Evolutionary conservation across 768 basidiomycete genomes (phyloP).

Genomic region (Tylopilus felleus): DNA sequence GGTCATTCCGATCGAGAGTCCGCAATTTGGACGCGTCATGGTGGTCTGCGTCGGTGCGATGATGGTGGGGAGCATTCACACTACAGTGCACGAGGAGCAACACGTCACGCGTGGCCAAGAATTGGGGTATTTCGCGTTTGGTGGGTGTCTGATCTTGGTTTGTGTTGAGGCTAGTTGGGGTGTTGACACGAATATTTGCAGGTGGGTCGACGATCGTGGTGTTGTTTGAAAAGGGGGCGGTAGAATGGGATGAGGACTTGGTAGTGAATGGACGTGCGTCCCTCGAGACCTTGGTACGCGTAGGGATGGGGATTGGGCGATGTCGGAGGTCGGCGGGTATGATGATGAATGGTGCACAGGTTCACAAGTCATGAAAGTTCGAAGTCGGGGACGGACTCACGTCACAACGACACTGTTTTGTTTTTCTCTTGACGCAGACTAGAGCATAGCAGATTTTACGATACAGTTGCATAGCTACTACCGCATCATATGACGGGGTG

Average conservation of each 20-base stretch:
- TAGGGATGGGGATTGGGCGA: conserved; percentile 80
- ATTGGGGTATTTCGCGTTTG: conserved; percentile 94
- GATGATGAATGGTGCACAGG: conserved; percentile 7
- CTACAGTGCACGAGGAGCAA: conserved; percentile 84
- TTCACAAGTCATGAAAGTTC: neutral
- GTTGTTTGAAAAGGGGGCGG: conserved; percentile 78
- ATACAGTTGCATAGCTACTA: neutral
- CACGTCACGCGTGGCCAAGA: conserved; percentile 81
- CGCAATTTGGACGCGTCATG: conserved; percentile 89
- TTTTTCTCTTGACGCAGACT: neutral
- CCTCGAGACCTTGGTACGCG: conserved; percentile 87
- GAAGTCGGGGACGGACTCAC: neutral
- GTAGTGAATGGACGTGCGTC: conserved; percentile 78
- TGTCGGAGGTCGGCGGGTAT: conserved; percentile 11
- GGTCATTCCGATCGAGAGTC: conserved; percentile 88
- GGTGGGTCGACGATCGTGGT: conserved; percentile 92
- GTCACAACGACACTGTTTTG: neutral
- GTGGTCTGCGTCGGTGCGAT: conserved; percentile 90
- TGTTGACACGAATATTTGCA: conserved; percentile 23
- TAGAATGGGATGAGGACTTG: conserved; percentile 92
- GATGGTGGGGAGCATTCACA: conserved; percentile 92
- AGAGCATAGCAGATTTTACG: neutral
- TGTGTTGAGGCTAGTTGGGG: neutral
- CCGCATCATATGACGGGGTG: neutral
- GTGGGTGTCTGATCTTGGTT: conserved; percentile 41